phyloP scores from a whole-genome alignment of 225 moss, liverwort and hornwort species.

The Asterella californica region DNA sequence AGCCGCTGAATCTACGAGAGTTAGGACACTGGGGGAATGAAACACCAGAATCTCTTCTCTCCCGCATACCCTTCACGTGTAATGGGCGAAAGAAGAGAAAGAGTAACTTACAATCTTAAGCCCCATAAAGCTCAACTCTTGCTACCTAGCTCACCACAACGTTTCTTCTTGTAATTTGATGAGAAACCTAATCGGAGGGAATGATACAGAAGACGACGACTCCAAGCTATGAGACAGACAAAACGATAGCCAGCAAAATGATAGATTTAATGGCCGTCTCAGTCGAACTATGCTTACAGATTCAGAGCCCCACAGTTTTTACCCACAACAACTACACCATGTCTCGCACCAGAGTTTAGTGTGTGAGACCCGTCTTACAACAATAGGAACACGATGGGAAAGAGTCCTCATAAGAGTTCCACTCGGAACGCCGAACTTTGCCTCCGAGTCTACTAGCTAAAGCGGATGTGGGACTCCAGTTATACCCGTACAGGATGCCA shows the following conservation, averaged over 20 bases:
- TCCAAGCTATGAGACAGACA: background rate
- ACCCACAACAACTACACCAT: background rate
- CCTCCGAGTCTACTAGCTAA: background rate
- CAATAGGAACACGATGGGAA: background rate
- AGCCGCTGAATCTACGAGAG: background rate
- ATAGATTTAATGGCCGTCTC: background rate
- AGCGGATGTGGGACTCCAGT: background rate
- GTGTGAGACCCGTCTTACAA: background rate
- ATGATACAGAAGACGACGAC: background rate
- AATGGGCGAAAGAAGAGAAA: background rate
- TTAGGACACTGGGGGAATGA: background rate
- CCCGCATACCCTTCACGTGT: background rate
- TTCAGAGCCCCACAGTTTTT: background rate
- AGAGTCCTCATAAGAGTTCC: background rate
- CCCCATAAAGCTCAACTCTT: background rate
- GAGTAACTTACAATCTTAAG: background rate
- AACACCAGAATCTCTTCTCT: background rate
- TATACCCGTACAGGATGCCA: background rate
- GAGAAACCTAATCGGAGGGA: background rate
- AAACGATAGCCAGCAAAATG: background rate
- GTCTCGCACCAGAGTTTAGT: background rate
- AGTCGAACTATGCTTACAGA: slow-evolving; percentile 2
- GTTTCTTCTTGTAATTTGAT: no score
- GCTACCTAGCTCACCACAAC: background rate
- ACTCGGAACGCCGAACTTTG: background rate